A percentile compares a stretch with the other conserved stretches of the same genome.
These are phyloP conservation scores for Coemansia sp. DNA, from an alignment of 192 early-diverging fungal genomes.

Conservation along the genomic window DNA sequence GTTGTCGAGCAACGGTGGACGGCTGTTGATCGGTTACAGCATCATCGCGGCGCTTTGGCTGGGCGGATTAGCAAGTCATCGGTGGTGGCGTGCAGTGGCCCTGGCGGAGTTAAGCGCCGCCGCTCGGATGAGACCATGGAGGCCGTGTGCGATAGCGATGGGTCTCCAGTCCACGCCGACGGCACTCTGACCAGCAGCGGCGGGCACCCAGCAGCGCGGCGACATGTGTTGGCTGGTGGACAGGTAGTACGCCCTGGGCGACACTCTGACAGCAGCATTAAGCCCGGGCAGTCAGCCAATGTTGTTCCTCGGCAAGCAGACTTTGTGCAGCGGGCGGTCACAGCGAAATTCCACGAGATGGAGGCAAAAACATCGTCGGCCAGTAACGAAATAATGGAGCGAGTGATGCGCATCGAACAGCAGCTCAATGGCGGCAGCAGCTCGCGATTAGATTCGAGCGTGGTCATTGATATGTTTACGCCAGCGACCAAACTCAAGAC, in stretches of 20 bases:
- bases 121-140: slow-evolving; percentile 25
- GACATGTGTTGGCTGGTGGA: slow-evolving; percentile 1
- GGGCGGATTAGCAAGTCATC: slow-evolving; percentile 12
- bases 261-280: slow-evolving; percentile 12
- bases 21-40: slow-evolving; percentile 35
- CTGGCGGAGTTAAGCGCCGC: slow-evolving; percentile 29
- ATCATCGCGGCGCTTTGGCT: slow-evolving; percentile 27
- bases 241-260: not conserved
- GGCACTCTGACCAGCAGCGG: not conserved
- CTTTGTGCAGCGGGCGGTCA: slow-evolving; percentile 27
- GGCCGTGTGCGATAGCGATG: not conserved
- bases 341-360: slow-evolving; percentile 19
- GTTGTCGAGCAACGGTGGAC: slow-evolving; percentile 46
- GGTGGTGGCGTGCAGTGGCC: slow-evolving; percentile 12
- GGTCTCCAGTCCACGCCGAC: not conserved
- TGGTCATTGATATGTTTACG: slow-evolving; percentile 55
- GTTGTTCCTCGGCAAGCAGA: slow-evolving; percentile 22
- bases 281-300: not conserved
- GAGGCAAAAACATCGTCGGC: slow-evolving; percentile 25
- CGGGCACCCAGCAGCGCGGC: not conserved
- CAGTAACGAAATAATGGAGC: slow-evolving; percentile 51
- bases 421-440: slow-evolving; percentile 21
- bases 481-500: slow-evolving; percentile 63
- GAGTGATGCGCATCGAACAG: slow-evolving; percentile 51
- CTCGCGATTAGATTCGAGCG: slow-evolving; percentile 31